Evolutionary conservation across 164 flowering plant genomes (phyloP), one percentile per base, ranked within the genome.

Genomic region (Platanus orientalis): DNA sequence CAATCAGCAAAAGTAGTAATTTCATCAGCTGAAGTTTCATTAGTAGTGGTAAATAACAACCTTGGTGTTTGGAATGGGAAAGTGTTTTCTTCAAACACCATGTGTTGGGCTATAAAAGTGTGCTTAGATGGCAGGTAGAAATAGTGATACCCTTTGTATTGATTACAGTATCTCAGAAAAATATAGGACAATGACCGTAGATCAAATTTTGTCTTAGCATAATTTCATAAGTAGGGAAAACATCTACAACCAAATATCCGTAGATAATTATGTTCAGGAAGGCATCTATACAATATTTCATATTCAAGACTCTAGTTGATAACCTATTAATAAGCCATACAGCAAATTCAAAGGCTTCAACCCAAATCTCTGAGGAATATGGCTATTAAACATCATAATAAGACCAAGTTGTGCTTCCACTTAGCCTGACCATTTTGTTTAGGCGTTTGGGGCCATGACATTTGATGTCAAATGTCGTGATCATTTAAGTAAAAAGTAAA

Each of bases 31-130:
- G n/a, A n/a, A n/a, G n/a, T n/a, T n/a, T n/a, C n/a, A n/a, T n/a
- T n/a, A n/a, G n/a, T n/a, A n/a, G 28, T 23, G 7, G 16, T 4
- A n/a, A 2, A 58, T 39, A 30, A 7, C 12, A 11, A 17, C 19
- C 1, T 20, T 7, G 54, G 29, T 6, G 1, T 7, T 2, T 16
- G 19, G 13, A 39, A 58, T 21, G 50, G 1, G 16, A n/a, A 21
- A 3, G n/a, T n/a, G n/a, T 12, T 17, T 42, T 69, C 67, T 39
- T 62, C 42, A 49, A 63, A 69, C 3, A 47, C 19, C 24, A 63
- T 59, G 49, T 62, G 57, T 10, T 50, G 12, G 10, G 63, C 30
- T 4, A 49, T 36, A 23, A 48, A 63, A 1, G 51, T 7, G 0
- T n/a, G 30, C 0, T 39, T 26, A 7, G 53, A 16, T 5, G 27